Percentiles rank a stretch among this genome's conserved stretches.
Conservation (phyloP, 768 basidiomycete genomes). For the Cyclocybe aegerita region DNA sequence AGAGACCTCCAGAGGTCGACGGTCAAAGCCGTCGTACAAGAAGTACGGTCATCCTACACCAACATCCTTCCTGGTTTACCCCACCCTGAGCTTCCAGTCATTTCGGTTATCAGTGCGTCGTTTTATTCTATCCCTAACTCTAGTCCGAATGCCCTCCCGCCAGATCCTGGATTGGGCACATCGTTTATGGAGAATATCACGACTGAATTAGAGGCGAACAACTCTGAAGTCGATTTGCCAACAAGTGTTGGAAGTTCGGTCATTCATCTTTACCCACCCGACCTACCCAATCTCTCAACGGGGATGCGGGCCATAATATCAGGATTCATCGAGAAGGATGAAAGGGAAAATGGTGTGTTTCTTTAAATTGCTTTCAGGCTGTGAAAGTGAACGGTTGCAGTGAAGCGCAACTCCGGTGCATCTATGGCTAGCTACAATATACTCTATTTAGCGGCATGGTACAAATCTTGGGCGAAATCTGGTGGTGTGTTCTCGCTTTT, state of each 20-base stretch:
- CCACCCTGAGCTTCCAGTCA: slow-evolving; percentile 57
- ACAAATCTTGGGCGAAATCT: slow-evolving; percentile 36
- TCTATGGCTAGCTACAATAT: slow-evolving; percentile 67
- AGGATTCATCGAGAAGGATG: slow-evolving; percentile 46
- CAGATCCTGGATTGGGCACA: slow-evolving; percentile 45
- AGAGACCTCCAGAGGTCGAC: slow-evolving; percentile 48
- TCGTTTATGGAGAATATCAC: slow-evolving; percentile 47
- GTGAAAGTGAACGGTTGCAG: slow-evolving; percentile 19
- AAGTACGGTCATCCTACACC: slow-evolving; percentile 44
- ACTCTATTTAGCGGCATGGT: slow-evolving; percentile 59
- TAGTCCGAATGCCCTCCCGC: neutral
- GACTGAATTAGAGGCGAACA: slow-evolving; percentile 28
- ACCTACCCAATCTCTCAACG: slow-evolving; percentile 50
- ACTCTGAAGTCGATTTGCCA: slow-evolving; percentile 10
- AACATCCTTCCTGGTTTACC: slow-evolving; percentile 55
- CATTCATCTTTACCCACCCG: slow-evolving; percentile 55
- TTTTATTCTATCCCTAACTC: neutral
- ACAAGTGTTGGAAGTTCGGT: slow-evolving; percentile 12
- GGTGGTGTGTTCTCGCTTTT: slow-evolving; percentile 28
- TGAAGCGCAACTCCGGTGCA: slow-evolving; percentile 45
- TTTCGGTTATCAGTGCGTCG: slow-evolving; percentile 53
- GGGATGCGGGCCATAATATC: slow-evolving; percentile 57
- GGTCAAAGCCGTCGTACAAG: slow-evolving; percentile 40
- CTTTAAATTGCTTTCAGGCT: neutral
- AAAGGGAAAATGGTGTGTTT: slow-evolving; percentile 21